Base-by-base conservation (phyloP, 768 basidiomycete species). In the Boletales sp. region DNA sequence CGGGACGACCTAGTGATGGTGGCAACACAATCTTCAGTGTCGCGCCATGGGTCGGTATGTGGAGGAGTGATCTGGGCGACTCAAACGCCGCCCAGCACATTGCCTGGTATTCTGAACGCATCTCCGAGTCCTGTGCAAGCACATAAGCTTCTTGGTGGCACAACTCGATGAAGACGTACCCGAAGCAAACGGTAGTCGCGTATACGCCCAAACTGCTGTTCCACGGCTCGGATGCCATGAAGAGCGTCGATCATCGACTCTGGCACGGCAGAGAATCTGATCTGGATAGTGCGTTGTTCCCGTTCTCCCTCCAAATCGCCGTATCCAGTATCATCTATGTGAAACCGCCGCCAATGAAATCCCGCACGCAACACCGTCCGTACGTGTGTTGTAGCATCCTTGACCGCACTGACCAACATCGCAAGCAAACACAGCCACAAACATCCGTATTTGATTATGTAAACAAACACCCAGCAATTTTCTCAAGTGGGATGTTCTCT, bases 141-240 rank as follows among this genome's bases (percentile, higher is more conserved):
- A 24, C 54, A 6, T 48, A 8, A 48, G n/a, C 17, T 6, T 27
- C 14, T 9, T 1, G 11, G 12, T 34, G 5, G 41, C 29, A 30
- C 34, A 27, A 17, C 2, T 13, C 8, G n/a, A 24, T 1, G 8
- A 31, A 39, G 21, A 64, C 70, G 18, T 57, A 80, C 80, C 66
- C 72, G 70, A 30, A 63, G 52, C 36, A 76, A 68, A 39, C 65
- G 62, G 41, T 69, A 78, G 45, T 78, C 76, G 24, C 70, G 61
- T 31, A 83, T 58, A 9, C 69, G 64, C 13, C 81, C 81, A 61
- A 76, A 81, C 47, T 72, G 75, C 15, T 72, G 72, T 66, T 87
- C 84, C 27, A 86, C 56, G 8, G 73, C 77, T 40, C 79, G 75
- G 47, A 85, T 60, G 40, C 82, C 69, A 40, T 77, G 69, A 8